Evolutionary conservation across 495 filamentous ascomycete genomes (phyloP).

Genomic region (Neurospora cerealis): DNA sequence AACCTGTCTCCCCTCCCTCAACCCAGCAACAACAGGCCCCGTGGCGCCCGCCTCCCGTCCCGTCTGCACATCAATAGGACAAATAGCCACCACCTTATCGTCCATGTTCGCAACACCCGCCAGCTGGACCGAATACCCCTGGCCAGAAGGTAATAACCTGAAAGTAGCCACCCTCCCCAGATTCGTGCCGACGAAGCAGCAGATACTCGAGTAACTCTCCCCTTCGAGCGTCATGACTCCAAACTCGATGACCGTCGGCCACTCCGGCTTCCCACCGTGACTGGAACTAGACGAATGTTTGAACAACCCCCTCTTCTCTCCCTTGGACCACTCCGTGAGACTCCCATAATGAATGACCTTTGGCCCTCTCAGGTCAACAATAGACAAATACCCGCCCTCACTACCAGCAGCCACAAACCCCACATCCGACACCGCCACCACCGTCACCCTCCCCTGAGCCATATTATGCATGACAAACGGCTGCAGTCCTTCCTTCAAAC

Average conservation of each 20-base stretch:
- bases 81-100: slow-evolving; percentile 63
- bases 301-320: slow-evolving; percentile 62
- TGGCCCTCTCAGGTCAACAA: slow-evolving; percentile 83
- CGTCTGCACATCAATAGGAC: slow-evolving; percentile 66
- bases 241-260: slow-evolving; percentile 73
- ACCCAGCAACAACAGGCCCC: slow-evolving; percentile 55
- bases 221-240: slow-evolving; percentile 87
- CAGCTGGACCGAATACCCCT: slow-evolving; percentile 64
- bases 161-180: slow-evolving; percentile 75
- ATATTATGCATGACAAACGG: slow-evolving; percentile 74
- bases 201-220: slow-evolving; percentile 89
- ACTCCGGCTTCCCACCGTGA: slow-evolving; percentile 46
- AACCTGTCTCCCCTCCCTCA: slow-evolving; percentile 60
- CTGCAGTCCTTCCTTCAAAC: slow-evolving; percentile 69
- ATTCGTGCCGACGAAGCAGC: slow-evolving; percentile 84
- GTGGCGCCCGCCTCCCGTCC: slow-evolving; percentile 69
- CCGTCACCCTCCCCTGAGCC: slow-evolving; percentile 67
- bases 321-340: slow-evolving; percentile 56
- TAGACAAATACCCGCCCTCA: slow-evolving; percentile 63
- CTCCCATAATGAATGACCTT: slow-evolving; percentile 69
- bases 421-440: slow-evolving; percentile 73
- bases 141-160: slow-evolving; percentile 67
- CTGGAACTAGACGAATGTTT: slow-evolving; percentile 32
- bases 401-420: slow-evolving; percentile 86
- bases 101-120: slow-evolving; percentile 57